phyloP scores from a whole-genome alignment of 2,329 filamentous ascomycete species.

The Fusarium circinatum region DNA sequence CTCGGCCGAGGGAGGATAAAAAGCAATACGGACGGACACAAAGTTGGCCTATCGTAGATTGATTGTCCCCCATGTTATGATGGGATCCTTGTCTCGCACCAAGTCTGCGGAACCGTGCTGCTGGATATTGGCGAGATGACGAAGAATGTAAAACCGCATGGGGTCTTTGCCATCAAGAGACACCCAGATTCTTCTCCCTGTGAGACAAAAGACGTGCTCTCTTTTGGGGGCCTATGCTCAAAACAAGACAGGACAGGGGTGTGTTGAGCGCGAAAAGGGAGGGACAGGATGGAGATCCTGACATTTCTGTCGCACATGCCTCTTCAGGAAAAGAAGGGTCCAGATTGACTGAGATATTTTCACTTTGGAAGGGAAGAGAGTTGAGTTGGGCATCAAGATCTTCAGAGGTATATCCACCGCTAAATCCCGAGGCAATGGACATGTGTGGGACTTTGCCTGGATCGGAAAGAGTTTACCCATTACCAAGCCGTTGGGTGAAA shows the following conservation, averaged over 20 bases:
- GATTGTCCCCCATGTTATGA: conserved; percentile 10
- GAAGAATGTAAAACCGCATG: conserved; percentile 5
- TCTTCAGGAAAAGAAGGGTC: conserved; percentile 1
- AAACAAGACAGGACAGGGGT: not conserved
- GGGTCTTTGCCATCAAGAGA: not conserved
- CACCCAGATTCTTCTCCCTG: conserved; percentile 5
- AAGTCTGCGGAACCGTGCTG: conserved; percentile 28
- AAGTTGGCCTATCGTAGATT: conserved; percentile 14
- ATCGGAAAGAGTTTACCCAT: not conserved
- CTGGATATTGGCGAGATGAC: conserved; percentile 36
- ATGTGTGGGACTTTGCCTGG: conserved; percentile 13
- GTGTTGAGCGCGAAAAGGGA: not conserved
- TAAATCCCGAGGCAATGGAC: conserved; percentile 16
- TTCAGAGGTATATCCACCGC: not conserved
- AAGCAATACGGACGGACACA: not conserved
- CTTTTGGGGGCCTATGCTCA: not conserved
- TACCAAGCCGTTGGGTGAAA: conserved; percentile 28
- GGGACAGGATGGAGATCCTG: not conserved
- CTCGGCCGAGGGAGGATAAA: not conserved
- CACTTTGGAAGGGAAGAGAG: not conserved
- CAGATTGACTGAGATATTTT: not conserved
- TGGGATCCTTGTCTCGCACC: conserved; percentile 1
- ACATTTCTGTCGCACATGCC: conserved; percentile 2
- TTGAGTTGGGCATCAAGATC: conserved; percentile 30
- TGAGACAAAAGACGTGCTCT: conserved; percentile 6